Percentiles rank a stretch among this genome's conserved stretches.
Evolutionary conservation across 495 filamentous ascomycete species (phyloP).

Genomic region (Penicillium antarcticum): DNA sequence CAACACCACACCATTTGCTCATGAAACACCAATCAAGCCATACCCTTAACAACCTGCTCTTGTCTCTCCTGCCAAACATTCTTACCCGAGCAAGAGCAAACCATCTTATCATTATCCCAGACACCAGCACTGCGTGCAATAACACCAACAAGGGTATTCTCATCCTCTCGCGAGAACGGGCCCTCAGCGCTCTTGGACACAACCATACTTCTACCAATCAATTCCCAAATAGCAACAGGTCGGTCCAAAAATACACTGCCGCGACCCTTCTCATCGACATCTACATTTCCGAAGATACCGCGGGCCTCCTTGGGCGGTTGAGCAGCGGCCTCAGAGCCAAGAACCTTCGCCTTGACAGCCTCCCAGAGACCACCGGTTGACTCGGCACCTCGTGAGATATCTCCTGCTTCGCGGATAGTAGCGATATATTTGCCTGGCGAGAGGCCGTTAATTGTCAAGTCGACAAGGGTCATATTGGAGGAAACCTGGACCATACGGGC

Average conservation of each 20-base stretch:
- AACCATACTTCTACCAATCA: conserved; percentile 88
- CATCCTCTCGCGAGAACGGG: conserved; percentile 63
- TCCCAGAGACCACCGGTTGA: conserved; percentile 87
- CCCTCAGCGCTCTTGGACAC: conserved; percentile 55
- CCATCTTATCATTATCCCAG: conserved; percentile 98
- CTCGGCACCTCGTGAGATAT: conserved; percentile 77
- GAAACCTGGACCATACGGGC: conserved; percentile 79
- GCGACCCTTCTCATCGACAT: conserved; percentile 59
- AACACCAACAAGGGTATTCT: conserved; percentile 83
- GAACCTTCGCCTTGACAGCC: conserved; percentile 45
- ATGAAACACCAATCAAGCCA: conserved; percentile 51
- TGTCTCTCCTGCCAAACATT: conserved; percentile 95
- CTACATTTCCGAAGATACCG: conserved; percentile 70
- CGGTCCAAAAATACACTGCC: conserved; percentile 77
- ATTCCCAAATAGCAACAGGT: conserved; percentile 86
- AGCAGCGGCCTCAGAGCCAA: conserved; percentile 33
- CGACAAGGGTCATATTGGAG: conserved; percentile 72
- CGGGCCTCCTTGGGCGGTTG: conserved; percentile 39
- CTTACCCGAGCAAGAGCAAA: conserved; percentile 93
- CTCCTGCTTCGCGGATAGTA: conserved; percentile 80
- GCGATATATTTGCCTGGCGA: conserved; percentile 76
- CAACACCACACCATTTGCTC: neutral
- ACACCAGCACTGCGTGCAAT: conserved; percentile 92
- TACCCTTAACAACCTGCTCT: conserved; percentile 83
- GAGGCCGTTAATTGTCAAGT: conserved; percentile 85